Evolutionary conservation across 2,329 filamentous ascomycete genomes (phyloP), one percentile per base, ranked within the genome.

Genomic region (Colletotrichum gigasporum): DNA sequence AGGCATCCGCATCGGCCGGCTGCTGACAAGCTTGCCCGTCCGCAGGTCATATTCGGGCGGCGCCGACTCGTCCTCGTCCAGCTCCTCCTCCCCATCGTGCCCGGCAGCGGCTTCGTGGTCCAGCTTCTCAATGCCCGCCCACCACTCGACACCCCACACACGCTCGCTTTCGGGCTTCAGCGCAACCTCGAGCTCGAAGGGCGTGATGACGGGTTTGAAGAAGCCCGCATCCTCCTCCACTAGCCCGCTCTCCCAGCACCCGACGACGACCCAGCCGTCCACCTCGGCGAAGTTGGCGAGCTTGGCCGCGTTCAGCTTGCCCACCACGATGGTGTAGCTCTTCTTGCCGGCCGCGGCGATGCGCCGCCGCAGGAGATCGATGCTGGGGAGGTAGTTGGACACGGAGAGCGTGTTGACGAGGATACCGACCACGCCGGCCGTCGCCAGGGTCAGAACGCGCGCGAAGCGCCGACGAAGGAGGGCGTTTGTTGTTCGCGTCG

Each of bases 201-300:
- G 95, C n/a, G 96, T 99, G 39, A 98, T 89, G 9, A 98, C 90
- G 0, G 94, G 94, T 70, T 89, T 87, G 85, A 90, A 98, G 73
- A 97, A 97, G 6, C 91, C 92, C 0, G 76, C 77, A 62, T 92
- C 91, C 68, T 94, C 93, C 71, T 97, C 95, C 4, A 99, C 87
- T 52, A 98, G 80, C 64, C 92, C 93, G 75, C 94, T 97, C 79
- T 99, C 96, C 96, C 96, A 99, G 78, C 96, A 99, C 2, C 96
- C 95, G 9, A 99, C 92, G 0, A 98, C 94, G 0, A 98, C 94
- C 96, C 96, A 99, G 14, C 94, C 95, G 42, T 94, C 95, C 5
- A 99, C 88, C 76, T 99, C 96, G 62, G 91, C 88, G 79, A 99
- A 99, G 77, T 99, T 99, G 50, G 96, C 96, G 20, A 99, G 85